Conservation (phyloP, 108 stramenopile genomes). For the Fragilariopsis cylindrus region DNA sequence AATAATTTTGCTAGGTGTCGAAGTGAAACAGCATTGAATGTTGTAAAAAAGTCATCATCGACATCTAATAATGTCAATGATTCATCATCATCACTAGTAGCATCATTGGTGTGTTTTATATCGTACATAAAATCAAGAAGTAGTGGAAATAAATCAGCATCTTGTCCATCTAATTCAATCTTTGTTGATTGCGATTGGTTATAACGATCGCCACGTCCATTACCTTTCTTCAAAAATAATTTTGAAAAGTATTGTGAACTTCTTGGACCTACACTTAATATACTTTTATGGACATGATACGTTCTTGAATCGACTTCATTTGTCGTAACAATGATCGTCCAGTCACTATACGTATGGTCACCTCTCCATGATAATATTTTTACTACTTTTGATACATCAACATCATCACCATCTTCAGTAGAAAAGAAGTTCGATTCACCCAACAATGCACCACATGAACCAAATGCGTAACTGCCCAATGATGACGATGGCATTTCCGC, state of each 20-base stretch:
- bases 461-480: neutral
- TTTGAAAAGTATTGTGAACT: conserved; percentile 41
- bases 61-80: conserved; percentile 26
- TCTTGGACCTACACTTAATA: conserved; percentile 36
- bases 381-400: conserved; percentile 11
- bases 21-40: conserved; percentile 43
- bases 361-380: conserved; percentile 36
- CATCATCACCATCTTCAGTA: conserved; percentile 24
- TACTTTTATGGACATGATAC: conserved; percentile 50
- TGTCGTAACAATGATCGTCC: conserved; percentile 46
- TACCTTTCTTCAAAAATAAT: conserved; percentile 17
- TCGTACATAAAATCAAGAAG: conserved; percentile 53
- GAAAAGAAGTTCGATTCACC: conserved; percentile 33
- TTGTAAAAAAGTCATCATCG: conserved; percentile 27
- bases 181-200: conserved; percentile 34
- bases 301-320: conserved; percentile 40
- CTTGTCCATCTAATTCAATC: conserved; percentile 48
- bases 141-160: conserved; percentile 43
- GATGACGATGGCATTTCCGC: neutral
- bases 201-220: neutral
- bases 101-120: neutral
- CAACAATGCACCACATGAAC: conserved; percentile 21
- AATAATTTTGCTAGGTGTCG: conserved; percentile 41
- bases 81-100: conserved; percentile 22
- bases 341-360: conserved; percentile 41